These are phyloP conservation scores for Pleurotus pulmonarius DNA, from an alignment of 768 basidiomycete genomes.

Conservation along the genomic window DNA sequence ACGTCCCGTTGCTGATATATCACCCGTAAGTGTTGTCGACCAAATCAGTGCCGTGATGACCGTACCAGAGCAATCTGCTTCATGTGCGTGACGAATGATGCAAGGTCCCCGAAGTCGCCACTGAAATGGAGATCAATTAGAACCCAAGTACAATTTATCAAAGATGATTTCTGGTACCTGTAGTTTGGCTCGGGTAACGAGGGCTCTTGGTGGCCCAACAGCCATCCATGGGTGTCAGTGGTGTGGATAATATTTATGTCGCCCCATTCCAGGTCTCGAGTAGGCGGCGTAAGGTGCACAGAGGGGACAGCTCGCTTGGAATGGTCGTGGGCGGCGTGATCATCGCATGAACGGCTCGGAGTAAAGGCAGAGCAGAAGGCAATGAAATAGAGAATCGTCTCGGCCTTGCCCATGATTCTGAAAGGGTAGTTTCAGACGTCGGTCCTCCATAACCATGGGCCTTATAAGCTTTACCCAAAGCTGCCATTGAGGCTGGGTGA, in stretches of 20 bases:
- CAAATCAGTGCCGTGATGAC: background rate
- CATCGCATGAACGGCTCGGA: background rate
- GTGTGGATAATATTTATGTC: slow-evolving; percentile 71
- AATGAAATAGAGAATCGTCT: no score
- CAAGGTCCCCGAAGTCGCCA: slow-evolving; percentile 69
- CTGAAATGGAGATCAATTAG: slow-evolving; percentile 14
- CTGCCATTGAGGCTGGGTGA: no score
- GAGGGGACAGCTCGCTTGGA: slow-evolving; percentile 33
- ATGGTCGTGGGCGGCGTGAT: slow-evolving; percentile 26
- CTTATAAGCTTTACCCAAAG: no score
- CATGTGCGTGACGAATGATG: slow-evolving; percentile 84
- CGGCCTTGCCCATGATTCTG: no score
- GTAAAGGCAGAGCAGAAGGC: no score
- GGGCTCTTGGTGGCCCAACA: slow-evolving; percentile 79
- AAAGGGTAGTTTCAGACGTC: no score
- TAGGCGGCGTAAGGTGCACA: slow-evolving; percentile 44
- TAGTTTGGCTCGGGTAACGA: slow-evolving; percentile 77
- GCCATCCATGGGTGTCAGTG: slow-evolving; percentile 71
- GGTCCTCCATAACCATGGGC: no score
- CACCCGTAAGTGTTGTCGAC: background rate
- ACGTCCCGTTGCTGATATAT: slow-evolving; percentile 56
- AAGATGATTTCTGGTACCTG: slow-evolving; percentile 28
- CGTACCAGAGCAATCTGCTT: slow-evolving; percentile 62
- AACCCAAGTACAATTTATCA: background rate
- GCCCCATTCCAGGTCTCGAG: slow-evolving; percentile 57